Conservation (phyloP, 164 flowering plant genomes). For the Vitis labrusca region DNA sequence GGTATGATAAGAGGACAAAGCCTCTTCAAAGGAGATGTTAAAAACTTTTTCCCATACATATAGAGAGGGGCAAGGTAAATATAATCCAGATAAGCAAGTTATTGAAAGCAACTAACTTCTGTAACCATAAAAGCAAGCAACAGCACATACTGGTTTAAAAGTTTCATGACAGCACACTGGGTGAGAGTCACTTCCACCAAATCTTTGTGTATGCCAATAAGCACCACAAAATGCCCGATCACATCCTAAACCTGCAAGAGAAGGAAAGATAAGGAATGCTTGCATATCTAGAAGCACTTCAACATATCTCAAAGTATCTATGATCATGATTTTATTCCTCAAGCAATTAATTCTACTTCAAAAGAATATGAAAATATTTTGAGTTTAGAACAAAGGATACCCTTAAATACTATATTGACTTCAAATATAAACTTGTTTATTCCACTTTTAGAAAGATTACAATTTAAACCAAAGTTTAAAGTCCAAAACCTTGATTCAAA, state of each 20-base stretch:
- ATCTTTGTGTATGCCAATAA: slow-evolving; percentile 69
- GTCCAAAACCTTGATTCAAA: too few relatives aligned
- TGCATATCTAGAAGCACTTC: neutral
- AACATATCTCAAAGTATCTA: neutral
- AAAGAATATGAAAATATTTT: too few relatives aligned
- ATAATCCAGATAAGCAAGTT: neutral
- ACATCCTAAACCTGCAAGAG: slow-evolving; percentile 83
- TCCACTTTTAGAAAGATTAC: too few relatives aligned
- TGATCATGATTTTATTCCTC: too few relatives aligned
- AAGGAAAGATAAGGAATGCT: neutral
- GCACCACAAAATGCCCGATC: slow-evolving; percentile 90
- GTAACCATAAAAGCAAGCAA: slow-evolving; percentile 2
- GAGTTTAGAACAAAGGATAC: too few relatives aligned
- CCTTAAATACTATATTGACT: too few relatives aligned
- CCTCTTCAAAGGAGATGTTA: too few relatives aligned
- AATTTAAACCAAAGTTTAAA: too few relatives aligned
- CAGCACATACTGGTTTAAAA: slow-evolving; percentile 63
- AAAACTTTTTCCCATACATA: neutral
- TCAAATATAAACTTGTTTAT: too few relatives aligned
- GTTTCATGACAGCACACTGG: slow-evolving; percentile 52
- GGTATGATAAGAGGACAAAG: too few relatives aligned
- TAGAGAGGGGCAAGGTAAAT: neutral
- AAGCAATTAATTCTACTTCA: neutral
- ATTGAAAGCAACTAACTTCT: neutral
- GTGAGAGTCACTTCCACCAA: slow-evolving; percentile 29